Evolutionary conservation across 1,284 basidiomycete genomes (phyloP).

Genomic region (Pterulicium gracile): DNA sequence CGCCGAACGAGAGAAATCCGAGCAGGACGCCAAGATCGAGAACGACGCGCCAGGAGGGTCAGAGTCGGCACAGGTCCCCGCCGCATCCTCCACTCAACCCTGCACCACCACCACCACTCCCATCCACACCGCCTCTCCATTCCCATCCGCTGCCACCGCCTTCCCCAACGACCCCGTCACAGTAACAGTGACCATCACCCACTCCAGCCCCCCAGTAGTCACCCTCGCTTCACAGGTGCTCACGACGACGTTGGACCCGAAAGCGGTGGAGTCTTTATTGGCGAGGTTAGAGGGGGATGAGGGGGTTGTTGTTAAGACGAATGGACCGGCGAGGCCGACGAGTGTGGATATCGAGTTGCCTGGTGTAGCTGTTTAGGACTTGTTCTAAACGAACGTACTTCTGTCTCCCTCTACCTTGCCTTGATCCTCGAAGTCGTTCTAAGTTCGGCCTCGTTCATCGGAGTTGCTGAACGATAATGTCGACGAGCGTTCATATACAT

Average conservation of each 20-base stretch:
- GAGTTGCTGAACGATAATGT: too few relatives aligned
- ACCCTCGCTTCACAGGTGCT: slow-evolving; percentile 7
- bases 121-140: neutral
- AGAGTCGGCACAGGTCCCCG: slow-evolving; percentile 4
- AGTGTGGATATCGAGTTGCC: too few relatives aligned
- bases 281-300: too few relatives aligned
- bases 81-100: slow-evolving; percentile 5
- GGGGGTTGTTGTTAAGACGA: too few relatives aligned
- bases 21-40: slow-evolving; percentile 5
- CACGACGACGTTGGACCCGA: neutral
- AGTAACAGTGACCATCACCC: slow-evolving; percentile 23
- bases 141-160: slow-evolving; percentile 3
- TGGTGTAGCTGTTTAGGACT: too few relatives aligned
- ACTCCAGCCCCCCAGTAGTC: slow-evolving; percentile 6
- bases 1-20: slow-evolving; percentile 2
- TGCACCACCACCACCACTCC: slow-evolving; percentile 5
- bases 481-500: too few relatives aligned
- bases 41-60: neutral
- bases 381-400: too few relatives aligned
- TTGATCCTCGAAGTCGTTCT: too few relatives aligned
- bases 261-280: neutral
- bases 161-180: slow-evolving; percentile 16
- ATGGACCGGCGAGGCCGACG: too few relatives aligned
- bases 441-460: too few relatives aligned
- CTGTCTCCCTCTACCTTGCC: too few relatives aligned